These are phyloP conservation scores for Jacaranda copaia DNA, from an alignment of 257 asterid species.

Conservation along the genomic window DNA sequence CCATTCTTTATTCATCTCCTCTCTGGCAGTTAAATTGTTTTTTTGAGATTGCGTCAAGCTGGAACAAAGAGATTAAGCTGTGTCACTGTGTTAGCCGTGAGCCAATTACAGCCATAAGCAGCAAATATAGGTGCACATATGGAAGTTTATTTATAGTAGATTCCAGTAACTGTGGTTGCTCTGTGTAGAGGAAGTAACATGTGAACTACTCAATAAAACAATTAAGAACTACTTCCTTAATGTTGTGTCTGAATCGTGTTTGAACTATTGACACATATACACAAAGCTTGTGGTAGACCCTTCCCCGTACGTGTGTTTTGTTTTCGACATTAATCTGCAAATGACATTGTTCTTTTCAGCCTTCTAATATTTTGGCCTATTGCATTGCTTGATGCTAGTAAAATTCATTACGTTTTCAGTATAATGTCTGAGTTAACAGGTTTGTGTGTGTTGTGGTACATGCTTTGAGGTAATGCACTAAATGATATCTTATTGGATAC, in stretches of 20 bases:
- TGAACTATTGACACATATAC: not conserved
- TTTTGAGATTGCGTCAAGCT: too few relatives aligned
- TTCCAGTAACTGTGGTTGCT: not conserved
- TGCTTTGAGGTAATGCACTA: not conserved
- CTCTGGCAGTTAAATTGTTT: too few relatives aligned
- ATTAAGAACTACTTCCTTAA: not conserved
- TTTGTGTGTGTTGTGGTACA: not conserved
- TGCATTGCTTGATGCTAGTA: not conserved
- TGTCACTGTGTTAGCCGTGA: too few relatives aligned
- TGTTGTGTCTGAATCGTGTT: not conserved
- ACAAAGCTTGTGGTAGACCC: not conserved
- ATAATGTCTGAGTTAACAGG: slow-evolving; percentile 14
- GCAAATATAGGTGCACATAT: not conserved
- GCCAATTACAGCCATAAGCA: too few relatives aligned
- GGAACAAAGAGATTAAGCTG: too few relatives aligned
- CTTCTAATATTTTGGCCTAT: not conserved
- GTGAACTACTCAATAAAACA: not conserved
- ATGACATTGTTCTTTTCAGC: not conserved
- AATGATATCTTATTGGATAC: slow-evolving; percentile 7
- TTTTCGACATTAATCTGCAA: not conserved
- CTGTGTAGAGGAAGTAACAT: not conserved
- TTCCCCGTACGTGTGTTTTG: not conserved
- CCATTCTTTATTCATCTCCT: too few relatives aligned
- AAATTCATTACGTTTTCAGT: not conserved
- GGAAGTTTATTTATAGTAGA: not conserved